Evolutionary conservation across 1,284 basidiomycete genomes (phyloP), one percentile per base, ranked within the genome.

Genomic region (Pseudozyma tsukubaensis): DNA sequence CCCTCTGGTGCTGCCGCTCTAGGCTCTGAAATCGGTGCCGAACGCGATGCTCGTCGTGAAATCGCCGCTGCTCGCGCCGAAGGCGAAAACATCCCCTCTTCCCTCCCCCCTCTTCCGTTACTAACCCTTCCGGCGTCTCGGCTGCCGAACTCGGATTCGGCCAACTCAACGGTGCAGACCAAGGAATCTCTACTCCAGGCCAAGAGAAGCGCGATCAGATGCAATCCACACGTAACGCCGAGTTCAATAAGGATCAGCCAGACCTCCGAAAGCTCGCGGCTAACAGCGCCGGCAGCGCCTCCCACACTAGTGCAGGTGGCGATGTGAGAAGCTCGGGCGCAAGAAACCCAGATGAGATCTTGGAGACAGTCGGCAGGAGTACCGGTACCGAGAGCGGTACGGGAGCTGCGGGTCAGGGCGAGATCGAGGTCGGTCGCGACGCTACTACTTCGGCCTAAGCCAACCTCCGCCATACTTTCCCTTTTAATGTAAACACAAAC

Each of bases 151-250:
- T 71, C 9, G 67, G 60, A 0, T 66, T 69, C 43, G 74, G 74
- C 8, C 59, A 65, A 57, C 65, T 63, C 45, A 77, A 70, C 57
- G 71, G 74, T 12, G 63, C 68, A 34, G 71, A 77, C 12, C 69
- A 70, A 40, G 71, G 70, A 18, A 50, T 70, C 24, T 49, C 57
- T 16, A 69, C 70, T 2, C 72, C 72, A 1, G 61, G 65, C n/a
- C 24, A 47, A 14, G 71, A 74, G 19, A 62, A 63, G 39, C 35
- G 74, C 24, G 58, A 63, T n/a, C 18, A 58, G 32, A 61, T 77
- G 59, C 74, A 77, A 36, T 0, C 16, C 18, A 43, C 48, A 29
- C 51, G 71, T 18, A 77, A 70, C 56, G 3, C 29, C 0, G 68
- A 71, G 34, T 50, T 75, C n/a, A n/a, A 52, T 56, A 55, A 65